phyloP scores from a whole-genome alignment of 2,329 filamentous ascomycete genomes.

The Decorospora gaudefroyi region DNA sequence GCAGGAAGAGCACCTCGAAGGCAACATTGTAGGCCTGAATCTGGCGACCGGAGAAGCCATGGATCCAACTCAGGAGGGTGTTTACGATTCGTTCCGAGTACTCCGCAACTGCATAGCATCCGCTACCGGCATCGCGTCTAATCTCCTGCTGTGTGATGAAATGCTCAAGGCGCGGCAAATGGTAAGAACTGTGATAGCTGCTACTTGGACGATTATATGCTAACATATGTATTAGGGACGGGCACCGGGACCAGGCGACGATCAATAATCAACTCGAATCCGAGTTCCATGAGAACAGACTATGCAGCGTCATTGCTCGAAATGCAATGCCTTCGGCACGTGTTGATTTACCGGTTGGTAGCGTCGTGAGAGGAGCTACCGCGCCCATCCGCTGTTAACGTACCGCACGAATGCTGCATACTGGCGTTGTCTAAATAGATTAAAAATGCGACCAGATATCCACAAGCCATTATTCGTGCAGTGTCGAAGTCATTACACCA shows the following conservation, averaged over 20 bases:
- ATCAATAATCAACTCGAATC: conserved; percentile 12
- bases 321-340: neutral
- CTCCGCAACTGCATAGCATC: conserved; percentile 92
- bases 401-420: conserved; percentile 4
- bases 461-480: neutral
- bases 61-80: conserved; percentile 89
- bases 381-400: neutral
- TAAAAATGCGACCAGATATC: conserved; percentile 3
- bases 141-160: conserved; percentile 93
- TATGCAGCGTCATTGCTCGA: neutral
- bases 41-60: conserved; percentile 87
- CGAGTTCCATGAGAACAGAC: neutral
- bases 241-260: conserved; percentile 34
- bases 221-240: conserved; percentile 31
- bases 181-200: conserved; percentile 51
- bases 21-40: conserved; percentile 84
- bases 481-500: neutral
- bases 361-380: neutral
- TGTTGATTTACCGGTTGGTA: neutral
- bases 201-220: neutral
- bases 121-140: conserved; percentile 91
- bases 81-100: conserved; percentile 96
- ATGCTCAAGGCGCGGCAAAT: conserved; percentile 97
- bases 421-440: conserved; percentile 13
- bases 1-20: conserved; percentile 83